Base-by-base conservation (phyloP, 169 alveolate genomes). In the Plasmodium knowlesi region DNA sequence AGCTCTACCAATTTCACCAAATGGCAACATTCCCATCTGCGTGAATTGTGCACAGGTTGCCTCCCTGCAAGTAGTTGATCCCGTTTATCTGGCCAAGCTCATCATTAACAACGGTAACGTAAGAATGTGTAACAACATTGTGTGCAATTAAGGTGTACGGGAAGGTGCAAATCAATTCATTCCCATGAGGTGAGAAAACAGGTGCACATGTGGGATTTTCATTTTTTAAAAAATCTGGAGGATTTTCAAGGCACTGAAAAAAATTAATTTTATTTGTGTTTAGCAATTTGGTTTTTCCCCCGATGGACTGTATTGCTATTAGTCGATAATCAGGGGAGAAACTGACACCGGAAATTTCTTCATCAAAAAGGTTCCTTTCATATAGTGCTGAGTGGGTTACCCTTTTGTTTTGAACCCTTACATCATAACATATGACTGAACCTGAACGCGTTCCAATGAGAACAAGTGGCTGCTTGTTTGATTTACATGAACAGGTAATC, bases 211-310 rank as follows among this genome's bases (percentile, higher is more conserved):
- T 54, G 41, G 72, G 39, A n/a, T 9, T 53, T 50, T 25, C 34
- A 5, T 30, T 16, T 79, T 32, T 43, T 2, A n/a, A 22, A 37
- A 37, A 22, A 39, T 83, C 30, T 83, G 76, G 81, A n/a, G 76
- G 81, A n/a, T 16, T 67, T 83, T 83, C 73, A 10, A 83, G 53
- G 32, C 43, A 32, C 34, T 67, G 79, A n/a, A 83, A 67, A 37
- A 54, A 83, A 82, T 54, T 61, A 3, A 19, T 82, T 54, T 82
- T 82, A 30, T 82, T 82, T 82, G 81, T n/a, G 50, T 82, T 54
- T 57, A 82, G 10, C 67, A 81, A 50, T 46, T 81, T 81, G 50
- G 67, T 37, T 16, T 41, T 81, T 5, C 88, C 88, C n/a, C 41
- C 25, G 67, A 81, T 43, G 30, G 74, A 39, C 73, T 81, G 76